Base-by-base conservation (phyloP, 1,139 yeast species). In the Sugiyamaella neomexicana region DNA sequence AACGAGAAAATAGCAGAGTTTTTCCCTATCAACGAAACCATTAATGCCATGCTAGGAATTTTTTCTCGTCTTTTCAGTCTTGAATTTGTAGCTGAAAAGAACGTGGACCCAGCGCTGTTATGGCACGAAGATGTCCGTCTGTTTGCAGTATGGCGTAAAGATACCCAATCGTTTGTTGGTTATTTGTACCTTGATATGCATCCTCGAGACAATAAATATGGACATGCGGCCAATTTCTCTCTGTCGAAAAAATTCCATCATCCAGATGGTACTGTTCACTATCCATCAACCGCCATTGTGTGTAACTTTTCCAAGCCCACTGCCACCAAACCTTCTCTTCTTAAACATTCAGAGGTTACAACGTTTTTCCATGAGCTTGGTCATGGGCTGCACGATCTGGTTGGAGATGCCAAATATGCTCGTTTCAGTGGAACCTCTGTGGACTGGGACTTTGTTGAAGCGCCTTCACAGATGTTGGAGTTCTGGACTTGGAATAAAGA, bases 301-400 rank as follows among this genome's bases (percentile, higher is more conserved):
- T 88, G 96, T 74, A 89, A 88, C 72, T 88, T 89, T 69, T 84
- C 95, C 46, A 85, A 85, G 67, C 90, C 95, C 42, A 78, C 88
- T 1, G 72, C 76, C 31, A 79, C 76, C 8, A 86, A 84, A 65
- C 95, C 96, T 12, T 82, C 95, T 0, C 74, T 89, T 60, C 77
- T 89, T 62, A 85, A 85, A 65, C 96, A 88, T 68, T 76, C 76
- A 59, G 96, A 89, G 68, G 89, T 89, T 5, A 83, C 83, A 27
- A 89, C 96, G 0, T 85, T 89, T 63, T 89, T 89, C 83, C 96
- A 89, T 66, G 96, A 89, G 71, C 77, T 88, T 62, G 96, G 96
- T 29, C 96, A 89, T 67, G 96, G 95, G 54, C 85, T 89, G 55
- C 96, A 89, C 70, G 87, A 82, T 60, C 74, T 88, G 43, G 78